Evolutionary conservation across 306 rosid species (phyloP), one percentile per base, ranked within the genome.

Genomic region (Pachyrhizus erosus): DNA sequence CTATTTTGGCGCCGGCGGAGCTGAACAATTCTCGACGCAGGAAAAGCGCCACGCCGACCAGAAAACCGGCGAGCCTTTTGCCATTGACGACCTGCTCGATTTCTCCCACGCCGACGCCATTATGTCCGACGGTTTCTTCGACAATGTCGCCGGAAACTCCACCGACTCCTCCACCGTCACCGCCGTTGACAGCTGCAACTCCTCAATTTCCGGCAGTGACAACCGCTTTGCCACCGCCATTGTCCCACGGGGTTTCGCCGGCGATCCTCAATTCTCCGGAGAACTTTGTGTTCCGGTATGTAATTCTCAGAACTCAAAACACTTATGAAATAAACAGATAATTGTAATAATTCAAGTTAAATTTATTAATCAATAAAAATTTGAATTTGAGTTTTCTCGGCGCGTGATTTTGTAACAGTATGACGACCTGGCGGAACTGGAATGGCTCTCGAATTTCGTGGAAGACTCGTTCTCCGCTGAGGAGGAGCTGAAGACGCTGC

Each of bases 371-470:
- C 31, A 33, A 73, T 81, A n/a, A n/a, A n/a, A n/a, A n/a, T 78
- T 27, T 61, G 67, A 21, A 72, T 75, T 29, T 75, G 71, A 73
- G 24, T 39, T 81, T 42, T 40, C 37, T 79, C 5, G 2, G 24
- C 62, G 20, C 24, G 8, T 48, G 78, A 51, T n/a, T 24, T 76
- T 2, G 13, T 49, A 18, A 76, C 97, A 96, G 98, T 83, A 87
- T 15, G 99, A 93, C 13, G 97, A 96, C 17, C 70, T 96, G 89
- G 99, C 94, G 26, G 98, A 96, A 76, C 89, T 96, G 70, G 98
- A 96, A 84, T 96, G 99, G 99, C 90, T 96, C 39, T 96, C 99
- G 80, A 96, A 92, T 77, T 91, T 96, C 74, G 97, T 91, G 80
- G 99, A 96, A 43, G 99, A 92, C 86, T 93, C 99, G 0, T 93